Conservation (phyloP, 352 stramenopile species). For the Pythium apleroticum region DNA sequence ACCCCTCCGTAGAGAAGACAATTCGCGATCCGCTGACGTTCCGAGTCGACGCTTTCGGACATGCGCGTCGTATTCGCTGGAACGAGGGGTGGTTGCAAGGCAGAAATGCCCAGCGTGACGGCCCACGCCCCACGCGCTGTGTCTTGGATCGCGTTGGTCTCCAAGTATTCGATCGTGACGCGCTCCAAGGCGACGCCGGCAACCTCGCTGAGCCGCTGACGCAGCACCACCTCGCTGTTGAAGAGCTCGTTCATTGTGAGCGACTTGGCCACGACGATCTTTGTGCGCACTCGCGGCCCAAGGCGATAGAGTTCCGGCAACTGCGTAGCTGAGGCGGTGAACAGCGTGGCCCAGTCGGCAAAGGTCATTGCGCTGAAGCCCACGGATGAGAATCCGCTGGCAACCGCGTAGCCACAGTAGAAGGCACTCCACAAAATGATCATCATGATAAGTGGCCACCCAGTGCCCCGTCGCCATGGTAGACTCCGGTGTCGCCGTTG, state of each 20-base stretch:
- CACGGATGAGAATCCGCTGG: not conserved
- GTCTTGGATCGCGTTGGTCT: conserved; percentile 26
- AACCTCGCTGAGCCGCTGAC: conserved; percentile 33
- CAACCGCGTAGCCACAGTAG: not conserved
- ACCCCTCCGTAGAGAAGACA: conserved; percentile 22
- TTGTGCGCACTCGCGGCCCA: conserved; percentile 30
- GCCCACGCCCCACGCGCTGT: conserved; percentile 19
- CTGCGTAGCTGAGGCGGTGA: not conserved
- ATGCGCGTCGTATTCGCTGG: not conserved
- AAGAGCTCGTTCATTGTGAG: conserved; percentile 33
- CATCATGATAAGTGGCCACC: not conserved
- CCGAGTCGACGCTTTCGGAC: conserved; percentile 16
- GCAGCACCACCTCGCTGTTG: conserved; percentile 25
- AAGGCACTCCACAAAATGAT: not conserved
- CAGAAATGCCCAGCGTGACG: conserved; percentile 30
- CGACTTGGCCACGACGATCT: conserved; percentile 26
- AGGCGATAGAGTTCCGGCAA: conserved; percentile 26
- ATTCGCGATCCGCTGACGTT: conserved; percentile 27
- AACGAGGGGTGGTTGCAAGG: conserved; percentile 15
- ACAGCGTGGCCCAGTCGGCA: conserved; percentile 14
- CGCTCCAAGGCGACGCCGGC: conserved; percentile 16
- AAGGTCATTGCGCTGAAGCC: conserved; percentile 16
- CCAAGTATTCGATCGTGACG: conserved; percentile 30
- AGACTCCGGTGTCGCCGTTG: not conserved
- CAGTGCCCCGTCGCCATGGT: not conserved